Conservation (phyloP, 768 basidiomycete species). For the Pleurotus giganteus region DNA sequence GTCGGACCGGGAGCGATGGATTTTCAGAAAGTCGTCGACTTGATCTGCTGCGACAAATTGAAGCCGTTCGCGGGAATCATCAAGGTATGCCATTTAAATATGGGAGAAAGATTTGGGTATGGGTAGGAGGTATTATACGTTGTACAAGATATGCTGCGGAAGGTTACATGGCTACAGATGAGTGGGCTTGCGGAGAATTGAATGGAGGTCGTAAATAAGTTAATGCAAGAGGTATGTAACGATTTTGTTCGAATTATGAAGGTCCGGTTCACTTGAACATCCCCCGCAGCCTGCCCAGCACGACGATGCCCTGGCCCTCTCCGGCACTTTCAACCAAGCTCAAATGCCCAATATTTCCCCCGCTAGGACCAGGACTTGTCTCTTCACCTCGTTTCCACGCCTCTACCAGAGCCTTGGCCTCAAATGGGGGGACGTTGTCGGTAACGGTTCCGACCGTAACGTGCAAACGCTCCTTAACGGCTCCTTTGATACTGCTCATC, state of each 20-base stretch:
- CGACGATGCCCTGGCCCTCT: neutral
- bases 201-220: neutral
- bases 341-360: neutral
- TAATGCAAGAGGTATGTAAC: neutral
- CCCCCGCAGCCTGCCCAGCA: conserved; percentile 1
- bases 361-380: conserved; percentile 11
- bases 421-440: conserved; percentile 53
- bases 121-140: neutral
- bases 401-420: conserved; percentile 67
- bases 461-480: conserved; percentile 59
- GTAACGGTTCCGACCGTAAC: conserved; percentile 81
- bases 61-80: neutral
- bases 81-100: neutral
- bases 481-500: conserved; percentile 40
- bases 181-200: too few relatives aligned
- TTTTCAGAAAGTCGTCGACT: neutral
- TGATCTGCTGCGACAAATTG: neutral
- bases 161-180: too few relatives aligned
- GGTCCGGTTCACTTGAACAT: neutral
- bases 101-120: neutral
- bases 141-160: neutral
- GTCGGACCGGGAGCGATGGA: neutral
- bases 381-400: conserved; percentile 40
- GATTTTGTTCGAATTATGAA: neutral
- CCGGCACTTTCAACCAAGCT: neutral